Percentiles rank a stretch among this genome's conserved stretches.
Conservation (phyloP, 2,329 filamentous ascomycete species). For the Penicillium capsulatum region DNA sequence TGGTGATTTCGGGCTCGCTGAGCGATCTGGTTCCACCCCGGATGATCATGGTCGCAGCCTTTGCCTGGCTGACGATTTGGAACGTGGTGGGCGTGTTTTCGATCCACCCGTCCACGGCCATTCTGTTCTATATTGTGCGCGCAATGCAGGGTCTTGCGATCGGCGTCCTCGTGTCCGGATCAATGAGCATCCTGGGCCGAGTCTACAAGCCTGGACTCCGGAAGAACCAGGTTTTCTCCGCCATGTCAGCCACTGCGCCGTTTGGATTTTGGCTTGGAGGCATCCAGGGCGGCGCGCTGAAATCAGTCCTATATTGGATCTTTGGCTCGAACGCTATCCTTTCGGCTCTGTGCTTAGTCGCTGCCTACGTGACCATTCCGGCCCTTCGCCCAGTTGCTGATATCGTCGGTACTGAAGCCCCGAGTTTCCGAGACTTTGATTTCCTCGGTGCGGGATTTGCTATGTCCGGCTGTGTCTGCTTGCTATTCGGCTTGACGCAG, state of each 20-base stretch:
- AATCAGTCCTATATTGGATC: constrained; percentile 36
- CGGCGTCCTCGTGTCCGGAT: constrained; percentile 46
- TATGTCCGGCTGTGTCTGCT: constrained; percentile 32
- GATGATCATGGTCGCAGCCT: constrained; percentile 21
- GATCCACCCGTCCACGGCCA: constrained; percentile 26
- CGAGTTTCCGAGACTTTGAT: constrained; percentile 23
- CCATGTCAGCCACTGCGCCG: constrained; percentile 46
- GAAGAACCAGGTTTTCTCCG: constrained; percentile 28
- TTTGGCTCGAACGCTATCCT: constrained; percentile 41
- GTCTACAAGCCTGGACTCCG: constrained; percentile 40
- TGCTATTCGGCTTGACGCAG: constrained; percentile 55
- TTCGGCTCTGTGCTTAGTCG: constrained; percentile 28
- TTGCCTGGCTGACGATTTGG: constrained; percentile 39
- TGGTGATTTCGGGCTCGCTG: constrained; percentile 30
- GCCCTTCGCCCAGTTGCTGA: constrained; percentile 24
- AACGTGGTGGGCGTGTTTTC: constrained; percentile 32
- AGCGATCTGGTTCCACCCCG: constrained; percentile 38
- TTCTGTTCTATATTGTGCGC: constrained; percentile 30
- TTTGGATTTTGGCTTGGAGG: constrained; percentile 40
- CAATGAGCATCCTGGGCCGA: constrained; percentile 43
- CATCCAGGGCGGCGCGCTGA: constrained; percentile 40
- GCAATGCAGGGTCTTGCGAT: constrained; percentile 44
- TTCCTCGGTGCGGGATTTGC: constrained; percentile 43
- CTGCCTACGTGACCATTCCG: constrained; percentile 36
- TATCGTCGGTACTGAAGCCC: constrained; percentile 18